phyloP scores from a whole-genome alignment of 179 eudicot genomes.

The Beta corolliflora region DNA sequence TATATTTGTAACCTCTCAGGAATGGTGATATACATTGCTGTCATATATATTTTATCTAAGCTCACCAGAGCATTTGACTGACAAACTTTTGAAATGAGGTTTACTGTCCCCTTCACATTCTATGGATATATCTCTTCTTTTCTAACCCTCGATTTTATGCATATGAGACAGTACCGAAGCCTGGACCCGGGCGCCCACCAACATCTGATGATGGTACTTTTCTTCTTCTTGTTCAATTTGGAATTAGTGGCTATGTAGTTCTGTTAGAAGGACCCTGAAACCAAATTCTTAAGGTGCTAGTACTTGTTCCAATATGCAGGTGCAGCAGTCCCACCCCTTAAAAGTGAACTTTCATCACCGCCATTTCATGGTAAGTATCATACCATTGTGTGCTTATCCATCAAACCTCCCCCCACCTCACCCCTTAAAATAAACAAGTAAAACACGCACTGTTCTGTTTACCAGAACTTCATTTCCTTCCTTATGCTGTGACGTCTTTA shows the following conservation, averaged over 20 bases:
- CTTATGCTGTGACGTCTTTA: background rate
- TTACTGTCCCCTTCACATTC: background rate
- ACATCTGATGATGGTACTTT: slow-evolving; percentile 10
- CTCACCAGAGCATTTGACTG: background rate
- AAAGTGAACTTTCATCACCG: slow-evolving; percentile 8
- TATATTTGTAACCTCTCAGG: background rate
- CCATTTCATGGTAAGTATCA: slow-evolving; percentile 19
- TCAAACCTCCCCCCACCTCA: too few species aligned
- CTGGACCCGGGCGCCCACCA: background rate
- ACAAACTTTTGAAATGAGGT: background rate
- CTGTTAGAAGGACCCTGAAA: background rate
- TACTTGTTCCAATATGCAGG: slow-evolving; percentile 9
- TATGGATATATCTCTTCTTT: slow-evolving; percentile 5
- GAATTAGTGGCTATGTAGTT: background rate
- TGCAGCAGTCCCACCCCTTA: background rate
- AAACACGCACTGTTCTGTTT: background rate
- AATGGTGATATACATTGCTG: background rate
- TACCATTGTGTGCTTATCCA: background rate
- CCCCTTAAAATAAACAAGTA: background rate
- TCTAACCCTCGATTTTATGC: background rate
- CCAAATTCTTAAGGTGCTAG: background rate
- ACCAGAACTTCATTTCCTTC: background rate
- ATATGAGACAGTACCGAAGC: slow-evolving; percentile 3
- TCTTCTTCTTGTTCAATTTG: background rate
- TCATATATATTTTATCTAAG: background rate